Base-by-base conservation (phyloP, 805 yeast genomes). In the Candida endomychidarum region DNA sequence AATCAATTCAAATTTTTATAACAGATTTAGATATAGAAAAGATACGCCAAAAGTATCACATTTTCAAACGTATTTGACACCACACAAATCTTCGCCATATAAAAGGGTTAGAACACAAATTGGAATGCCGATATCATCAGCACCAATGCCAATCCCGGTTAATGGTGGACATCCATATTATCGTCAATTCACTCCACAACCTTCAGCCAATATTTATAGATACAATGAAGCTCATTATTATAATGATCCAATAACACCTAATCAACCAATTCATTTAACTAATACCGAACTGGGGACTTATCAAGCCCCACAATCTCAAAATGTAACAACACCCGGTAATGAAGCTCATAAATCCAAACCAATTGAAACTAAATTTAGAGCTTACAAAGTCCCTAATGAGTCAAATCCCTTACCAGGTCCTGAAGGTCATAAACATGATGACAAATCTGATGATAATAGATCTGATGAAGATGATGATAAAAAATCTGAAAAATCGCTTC, bases 171-270 rank as follows among this genome's bases (percentile, higher is more conserved):
- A 36, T n/a, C 31, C 4, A 27, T 40, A 37, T 19, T 42, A 39
- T 34, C 46, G 42, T 17, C 51, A 47, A 29, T 44, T 19, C 23
- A 47, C 51, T 12, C 51, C 51, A 8, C 48, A 47, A 21, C 47
- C 50, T 5, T 44, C 51, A 8, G 45, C 47, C 3, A 45, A 29
- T 34, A 26, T 40, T 22, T 37, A 40, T 23, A 40, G 39, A 19
- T 25, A 34, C 17, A 38, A 46, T 26, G 35, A 32, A 16, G 21
- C 40, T 12, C 40, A 29, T 15, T 30, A 29, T 29, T 22, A 27
- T 29, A 8, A 22, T 28, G 34, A 34, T 23, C 35, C 35, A 8
- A 15, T 22, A 4, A 32, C 27, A 8, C 35, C 35, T 6, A 32
- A 21, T 19, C 31, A 35, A 12, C 26, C 29, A 12, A 25, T 21